Conservation (phyloP, 2,329 filamentous ascomycete genomes). For the Pyricularia grisea region DNA sequence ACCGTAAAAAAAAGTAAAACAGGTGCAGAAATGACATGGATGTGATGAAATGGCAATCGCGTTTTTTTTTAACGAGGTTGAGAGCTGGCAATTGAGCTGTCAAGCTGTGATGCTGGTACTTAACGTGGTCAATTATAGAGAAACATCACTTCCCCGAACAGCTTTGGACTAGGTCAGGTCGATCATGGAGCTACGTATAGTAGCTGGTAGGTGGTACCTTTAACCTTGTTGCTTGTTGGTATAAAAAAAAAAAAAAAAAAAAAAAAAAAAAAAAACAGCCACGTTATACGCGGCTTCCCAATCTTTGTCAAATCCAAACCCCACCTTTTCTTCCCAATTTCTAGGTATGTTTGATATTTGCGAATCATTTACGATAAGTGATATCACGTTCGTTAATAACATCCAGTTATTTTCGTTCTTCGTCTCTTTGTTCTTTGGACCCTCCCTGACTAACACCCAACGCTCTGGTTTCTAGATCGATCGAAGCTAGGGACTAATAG, state of each 20-base stretch:
- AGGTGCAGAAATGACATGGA: not conserved
- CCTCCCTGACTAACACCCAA: not conserved
- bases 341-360: not conserved
- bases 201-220: not conserved
- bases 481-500: not conserved
- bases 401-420: not conserved
- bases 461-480: not conserved
- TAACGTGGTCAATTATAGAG: not conserved
- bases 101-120: not conserved
- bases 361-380: not conserved
- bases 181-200: not conserved
- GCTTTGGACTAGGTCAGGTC: not conserved
- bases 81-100: not conserved
- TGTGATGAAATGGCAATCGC: not conserved
- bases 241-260: no score
- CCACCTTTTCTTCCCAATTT: not conserved
- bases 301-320: not conserved
- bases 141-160: not conserved
- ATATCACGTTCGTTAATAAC: not conserved
- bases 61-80: not conserved
- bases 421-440: not conserved
- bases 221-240: not conserved
- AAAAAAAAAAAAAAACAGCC: not conserved
- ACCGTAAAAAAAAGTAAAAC: not conserved
- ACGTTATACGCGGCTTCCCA: not conserved